Conservation (phyloP, 2,329 filamentous ascomycete genomes). For the Diplodia corticola region DNA sequence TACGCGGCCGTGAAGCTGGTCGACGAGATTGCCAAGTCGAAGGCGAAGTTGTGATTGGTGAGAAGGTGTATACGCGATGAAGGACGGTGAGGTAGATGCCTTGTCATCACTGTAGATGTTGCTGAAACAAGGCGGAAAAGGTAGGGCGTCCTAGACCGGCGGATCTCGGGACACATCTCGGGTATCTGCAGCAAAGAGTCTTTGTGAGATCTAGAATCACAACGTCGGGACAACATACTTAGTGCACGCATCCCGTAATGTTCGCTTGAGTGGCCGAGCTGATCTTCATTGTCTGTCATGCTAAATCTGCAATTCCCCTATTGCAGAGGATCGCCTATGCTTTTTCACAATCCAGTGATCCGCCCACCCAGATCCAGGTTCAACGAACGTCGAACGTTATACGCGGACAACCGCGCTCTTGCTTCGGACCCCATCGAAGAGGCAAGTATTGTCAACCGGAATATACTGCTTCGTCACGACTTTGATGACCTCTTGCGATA, state of each 20-base stretch:
- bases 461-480: conserved; percentile 70
- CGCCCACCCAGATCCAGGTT: not conserved
- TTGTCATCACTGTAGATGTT: not conserved
- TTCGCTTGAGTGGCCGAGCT: not conserved
- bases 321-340: not conserved
- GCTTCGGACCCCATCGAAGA: conserved; percentile 63
- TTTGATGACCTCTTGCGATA: conserved; percentile 97
- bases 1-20: conserved; percentile 45
- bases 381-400: conserved; percentile 27
- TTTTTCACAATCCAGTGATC: not conserved
- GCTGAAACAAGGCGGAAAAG: not conserved
- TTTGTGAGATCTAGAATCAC: too few relatives aligned
- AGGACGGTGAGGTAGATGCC: not conserved
- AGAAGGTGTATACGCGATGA: too few relatives aligned
- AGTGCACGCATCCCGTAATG: not conserved
- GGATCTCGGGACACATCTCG: not conserved
- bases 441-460: conserved; percentile 63
- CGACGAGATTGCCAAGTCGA: conserved; percentile 29
- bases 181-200: too few relatives aligned
- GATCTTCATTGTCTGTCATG: not conserved
- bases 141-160: not conserved
- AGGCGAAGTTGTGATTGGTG: conserved; percentile 30
- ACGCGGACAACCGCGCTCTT: conserved; percentile 55
- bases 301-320: not conserved
- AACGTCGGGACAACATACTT: not conserved